Evolutionary conservation across 169 alveolate genomes (phyloP).

Genomic region (Sarcocystis neurona): DNA sequence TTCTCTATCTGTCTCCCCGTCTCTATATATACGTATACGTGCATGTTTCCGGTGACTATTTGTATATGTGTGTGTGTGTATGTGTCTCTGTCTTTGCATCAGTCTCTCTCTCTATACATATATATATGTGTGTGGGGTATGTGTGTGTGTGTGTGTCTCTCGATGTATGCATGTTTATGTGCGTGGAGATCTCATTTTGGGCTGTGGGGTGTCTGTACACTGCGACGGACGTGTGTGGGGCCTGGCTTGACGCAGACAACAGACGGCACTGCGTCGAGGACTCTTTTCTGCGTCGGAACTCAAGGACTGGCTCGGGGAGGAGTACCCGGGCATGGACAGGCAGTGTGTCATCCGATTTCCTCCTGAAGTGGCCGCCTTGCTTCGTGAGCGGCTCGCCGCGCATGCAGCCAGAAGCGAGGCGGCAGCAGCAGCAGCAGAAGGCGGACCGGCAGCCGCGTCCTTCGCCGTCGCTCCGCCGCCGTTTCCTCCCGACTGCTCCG

Average conservation of each 20-base stretch:
- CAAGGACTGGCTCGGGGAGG: constrained; percentile 62
- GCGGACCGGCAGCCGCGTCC: constrained; percentile 28
- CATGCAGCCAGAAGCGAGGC: constrained; percentile 37
- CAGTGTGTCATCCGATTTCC: constrained; percentile 67
- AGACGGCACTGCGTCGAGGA: constrained; percentile 59
- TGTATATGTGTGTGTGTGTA: too few relatives aligned
- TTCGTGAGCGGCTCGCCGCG: constrained; percentile 56
- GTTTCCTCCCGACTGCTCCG: neutral
- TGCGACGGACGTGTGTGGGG: too few relatives aligned
- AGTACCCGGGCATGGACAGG: constrained; percentile 62
- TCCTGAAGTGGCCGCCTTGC: constrained; percentile 54
- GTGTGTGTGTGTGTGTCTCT: too few relatives aligned
- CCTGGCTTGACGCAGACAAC: constrained; percentile 30
- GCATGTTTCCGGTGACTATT: too few relatives aligned
- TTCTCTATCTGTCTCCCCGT: too few relatives aligned
- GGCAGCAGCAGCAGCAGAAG: constrained; percentile 18
- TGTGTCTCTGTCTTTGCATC: too few relatives aligned
- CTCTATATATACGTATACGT: too few relatives aligned
- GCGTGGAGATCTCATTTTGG: too few relatives aligned
- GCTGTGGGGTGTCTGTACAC: too few relatives aligned
- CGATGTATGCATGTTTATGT: too few relatives aligned
- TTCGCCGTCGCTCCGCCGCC: neutral
- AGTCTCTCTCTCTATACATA: too few relatives aligned
- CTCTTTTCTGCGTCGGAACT: constrained; percentile 57
- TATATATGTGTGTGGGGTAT: too few relatives aligned